Base-by-base conservation (phyloP, 257 asterid species). In the Nicotiana attenuata region DNA sequence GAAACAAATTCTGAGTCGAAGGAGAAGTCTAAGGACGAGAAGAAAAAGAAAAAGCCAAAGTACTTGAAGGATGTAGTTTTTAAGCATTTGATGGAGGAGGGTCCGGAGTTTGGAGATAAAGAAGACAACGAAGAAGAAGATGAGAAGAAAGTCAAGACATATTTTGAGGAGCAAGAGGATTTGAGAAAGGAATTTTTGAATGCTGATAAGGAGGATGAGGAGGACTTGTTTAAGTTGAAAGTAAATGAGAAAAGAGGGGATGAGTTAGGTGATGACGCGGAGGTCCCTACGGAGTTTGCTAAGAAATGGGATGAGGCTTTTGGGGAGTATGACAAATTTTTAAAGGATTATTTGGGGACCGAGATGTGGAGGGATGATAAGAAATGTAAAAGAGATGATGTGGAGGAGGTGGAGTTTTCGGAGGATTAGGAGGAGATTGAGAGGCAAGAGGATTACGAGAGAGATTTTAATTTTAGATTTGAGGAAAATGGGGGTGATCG, bases 401-500 rank as follows among this genome's bases (percentile, higher is more conserved):
- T 35, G 47, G 89, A 77, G 17, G 90, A 82, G 28, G 13, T 82
- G 31, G 91, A 80, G 77, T 5, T 88, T 80, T 91, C 94, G 0
- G 93, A 91, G 81, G 96, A 93, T 26, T 96, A 92, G 84, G 97
- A 90, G 56, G 94, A 85, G 84, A 86, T 93, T 53, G 97, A 93
- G 87, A 83, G 64, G 85, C 98, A 94, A 82, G 97, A 92, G 87
- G 97, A 93, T 81, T 92, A 89, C 4, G 98, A 94, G 89, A 90
- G 95, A 79, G 90, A 80, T 57, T 94, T 33, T 50, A 93, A 93
- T 82, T 93, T 94, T 78, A 88, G 98, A 87, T 91, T 78, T 61
- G 97, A 94, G 90, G 97, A 93, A 90, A 90, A 92, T 89, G 91
- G 90, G 1, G 93, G 96, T 47, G 97, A 93, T 87, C 80, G 97